Base-by-base conservation (phyloP, 768 basidiomycete species). In the Trametes sanguinea region DNA sequence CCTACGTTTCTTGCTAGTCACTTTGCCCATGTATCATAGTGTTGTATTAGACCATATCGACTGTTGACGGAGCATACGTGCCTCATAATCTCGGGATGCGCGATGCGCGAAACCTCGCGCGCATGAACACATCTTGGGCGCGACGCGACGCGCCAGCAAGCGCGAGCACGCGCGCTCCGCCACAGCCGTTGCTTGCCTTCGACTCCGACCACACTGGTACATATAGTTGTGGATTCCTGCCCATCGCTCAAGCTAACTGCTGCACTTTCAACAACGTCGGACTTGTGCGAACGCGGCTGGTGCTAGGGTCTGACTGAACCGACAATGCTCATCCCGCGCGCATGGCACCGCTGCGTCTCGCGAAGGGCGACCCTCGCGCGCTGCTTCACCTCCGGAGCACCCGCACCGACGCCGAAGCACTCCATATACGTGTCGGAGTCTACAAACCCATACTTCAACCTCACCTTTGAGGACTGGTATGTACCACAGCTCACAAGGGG, bases 401-500 rank as follows among this genome's bases (percentile, higher is more conserved):
- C 48, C 1, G 17, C 32, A 11, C 42, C 17, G 6, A 52, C 58
- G 8, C 65, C 71, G 11, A 60, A 68, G n/a, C 81, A 81, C 69
- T 81, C 82, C 1, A 84, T 90, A 52, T 90, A 86, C 71, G 77
- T 94, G 11, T 96, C 94, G 0, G 80, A 79, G 32, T 92, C 92
- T 14, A 84, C 82, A 4, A 82, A 94, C 67, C 93, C 95, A 2
- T 92, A 87, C 74, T 94, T 95, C 75, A 97, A 97, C 73, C 83
- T 97, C 45, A 84, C 92, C 0, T 83, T 91, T 53, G 95, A 97
- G 73, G 94, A 96, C 72, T 95, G 94, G 94, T 94, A 27, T 61
- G 83, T 73, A 42, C 0, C 29, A 1, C 22, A 22, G 22, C 22
- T 22, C 22, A 22, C 22, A 22, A 22, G 22, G 22, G 22, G 22